These are phyloP conservation scores for Candida suzukii DNA, from an alignment of 805 yeast species.

Conservation along the genomic window DNA sequence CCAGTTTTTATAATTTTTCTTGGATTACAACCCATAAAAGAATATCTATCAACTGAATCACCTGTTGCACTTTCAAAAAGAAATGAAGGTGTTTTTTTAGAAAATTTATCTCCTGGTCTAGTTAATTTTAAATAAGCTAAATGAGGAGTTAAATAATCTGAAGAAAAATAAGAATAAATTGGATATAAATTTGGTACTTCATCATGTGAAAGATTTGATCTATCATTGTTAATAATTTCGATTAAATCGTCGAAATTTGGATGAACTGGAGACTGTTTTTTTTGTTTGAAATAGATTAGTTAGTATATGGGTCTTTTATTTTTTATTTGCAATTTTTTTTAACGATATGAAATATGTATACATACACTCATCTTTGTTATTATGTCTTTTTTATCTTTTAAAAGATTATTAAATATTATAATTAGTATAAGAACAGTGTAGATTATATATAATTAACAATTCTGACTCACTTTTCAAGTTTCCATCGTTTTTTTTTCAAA, in stretches of 20 bases:
- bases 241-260: conserved; percentile 43
- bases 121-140: conserved; percentile 83
- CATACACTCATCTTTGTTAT: neutral
- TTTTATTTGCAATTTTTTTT: too few relatives aligned
- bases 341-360: neutral
- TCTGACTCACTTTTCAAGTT: too few relatives aligned
- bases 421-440: too few relatives aligned
- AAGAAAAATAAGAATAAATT: conserved; percentile 63
- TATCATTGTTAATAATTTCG: conserved; percentile 31
- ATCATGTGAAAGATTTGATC: conserved; percentile 14
- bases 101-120: conserved; percentile 46
- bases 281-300: too few relatives aligned
- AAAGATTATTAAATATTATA: too few relatives aligned
- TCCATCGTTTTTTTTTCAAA: too few relatives aligned
- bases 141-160: conserved; percentile 82
- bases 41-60: conserved; percentile 81
- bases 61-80: conserved; percentile 90
- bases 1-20: conserved; percentile 81
- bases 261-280: conserved; percentile 33
- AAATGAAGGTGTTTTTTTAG: conserved; percentile 58
- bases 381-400: too few relatives aligned
- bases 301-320: too few relatives aligned
- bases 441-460: too few relatives aligned
- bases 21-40: conserved; percentile 86
- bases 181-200: conserved; percentile 67